Percentiles rank a stretch among this genome's conserved stretches.
These are phyloP conservation scores for Trichoderma sp. DNA, from an alignment of 2,329 filamentous ascomycete species.

Conservation along the genomic window DNA sequence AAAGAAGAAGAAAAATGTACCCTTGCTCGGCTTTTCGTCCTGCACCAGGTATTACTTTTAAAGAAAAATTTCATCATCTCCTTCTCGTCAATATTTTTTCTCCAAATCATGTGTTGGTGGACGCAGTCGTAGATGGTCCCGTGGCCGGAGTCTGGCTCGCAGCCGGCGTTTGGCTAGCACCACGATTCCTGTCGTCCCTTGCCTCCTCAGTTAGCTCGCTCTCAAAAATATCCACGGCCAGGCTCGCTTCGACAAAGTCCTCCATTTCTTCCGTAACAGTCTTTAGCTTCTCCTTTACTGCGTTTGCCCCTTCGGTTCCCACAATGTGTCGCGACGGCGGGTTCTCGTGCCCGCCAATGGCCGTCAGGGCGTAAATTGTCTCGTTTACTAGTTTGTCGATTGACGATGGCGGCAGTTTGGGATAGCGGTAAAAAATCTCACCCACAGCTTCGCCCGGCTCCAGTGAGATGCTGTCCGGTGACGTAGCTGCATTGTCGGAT, in stretches of 20 bases:
- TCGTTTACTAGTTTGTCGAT: constrained; percentile 78
- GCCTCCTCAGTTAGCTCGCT: constrained; percentile 56
- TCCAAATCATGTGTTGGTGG: background rate
- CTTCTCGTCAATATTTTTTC: background rate
- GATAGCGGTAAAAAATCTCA: constrained; percentile 68
- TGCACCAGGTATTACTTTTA: background rate
- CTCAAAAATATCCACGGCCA: constrained; percentile 76
- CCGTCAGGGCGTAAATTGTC: constrained; percentile 86
- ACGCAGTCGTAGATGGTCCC: constrained; percentile 6
- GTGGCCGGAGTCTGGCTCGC: constrained; percentile 2
- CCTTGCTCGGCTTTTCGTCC: background rate
- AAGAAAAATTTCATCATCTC: background rate
- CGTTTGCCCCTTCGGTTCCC: constrained; percentile 80
- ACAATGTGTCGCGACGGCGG: constrained; percentile 94
- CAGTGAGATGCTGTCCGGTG: constrained; percentile 35
- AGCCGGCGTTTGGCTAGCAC: constrained; percentile 28
- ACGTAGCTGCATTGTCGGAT: constrained; percentile 33
- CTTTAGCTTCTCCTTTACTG: constrained; percentile 94
- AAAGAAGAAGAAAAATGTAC: background rate
- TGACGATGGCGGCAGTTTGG: constrained; percentile 67
- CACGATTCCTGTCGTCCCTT: constrained; percentile 40
- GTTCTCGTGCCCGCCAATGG: constrained; percentile 94
- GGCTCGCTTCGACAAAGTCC: constrained; percentile 89
- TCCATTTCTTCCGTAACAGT: constrained; percentile 95
- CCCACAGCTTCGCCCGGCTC: constrained; percentile 39